phyloP scores from a whole-genome alignment of 2,329 filamentous ascomycete species.

The Talaromyces sp. region DNA sequence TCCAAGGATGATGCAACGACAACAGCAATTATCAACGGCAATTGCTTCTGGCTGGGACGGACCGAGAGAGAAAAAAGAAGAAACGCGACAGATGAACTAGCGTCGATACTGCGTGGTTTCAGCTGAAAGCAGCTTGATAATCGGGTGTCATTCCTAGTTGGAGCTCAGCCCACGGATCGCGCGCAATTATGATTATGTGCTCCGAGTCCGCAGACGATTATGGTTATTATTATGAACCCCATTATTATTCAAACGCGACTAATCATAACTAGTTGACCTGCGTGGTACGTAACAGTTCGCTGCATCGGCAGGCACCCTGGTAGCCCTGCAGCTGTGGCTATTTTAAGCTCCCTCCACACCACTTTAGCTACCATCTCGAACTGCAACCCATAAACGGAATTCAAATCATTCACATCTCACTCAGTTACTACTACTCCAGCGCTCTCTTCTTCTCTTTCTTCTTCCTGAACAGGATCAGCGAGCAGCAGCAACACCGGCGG shows the following conservation, averaged over 20 bases:
- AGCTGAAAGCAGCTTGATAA: not conserved
- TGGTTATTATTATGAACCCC: not conserved
- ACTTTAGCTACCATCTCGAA: no score
- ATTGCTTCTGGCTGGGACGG: not conserved
- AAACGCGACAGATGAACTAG: not conserved
- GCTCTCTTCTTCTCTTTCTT: not conserved
- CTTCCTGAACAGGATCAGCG: not conserved
- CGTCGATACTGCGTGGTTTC: not conserved
- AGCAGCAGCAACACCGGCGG: not conserved
- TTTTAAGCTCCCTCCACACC: not conserved
- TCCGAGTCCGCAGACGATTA: not conserved
- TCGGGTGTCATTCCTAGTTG: not conserved
- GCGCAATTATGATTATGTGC: not conserved
- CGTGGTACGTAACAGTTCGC: not conserved
- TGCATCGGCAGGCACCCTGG: not conserved
- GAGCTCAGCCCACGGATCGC: not conserved
- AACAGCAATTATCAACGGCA: not conserved
- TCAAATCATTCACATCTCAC: not conserved
- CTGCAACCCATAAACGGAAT: not conserved
- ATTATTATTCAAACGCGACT: no score
- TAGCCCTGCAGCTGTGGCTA: not conserved
- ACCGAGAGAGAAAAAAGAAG: not conserved
- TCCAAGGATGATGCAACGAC: not conserved
- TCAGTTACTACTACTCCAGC: not conserved
- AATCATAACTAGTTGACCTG: not conserved